Percentiles rank a stretch among this genome's conserved stretches.
Evolutionary conservation across 208 protist species (phyloP).

Genomic region (Sergeia podlipaevii): DNA sequence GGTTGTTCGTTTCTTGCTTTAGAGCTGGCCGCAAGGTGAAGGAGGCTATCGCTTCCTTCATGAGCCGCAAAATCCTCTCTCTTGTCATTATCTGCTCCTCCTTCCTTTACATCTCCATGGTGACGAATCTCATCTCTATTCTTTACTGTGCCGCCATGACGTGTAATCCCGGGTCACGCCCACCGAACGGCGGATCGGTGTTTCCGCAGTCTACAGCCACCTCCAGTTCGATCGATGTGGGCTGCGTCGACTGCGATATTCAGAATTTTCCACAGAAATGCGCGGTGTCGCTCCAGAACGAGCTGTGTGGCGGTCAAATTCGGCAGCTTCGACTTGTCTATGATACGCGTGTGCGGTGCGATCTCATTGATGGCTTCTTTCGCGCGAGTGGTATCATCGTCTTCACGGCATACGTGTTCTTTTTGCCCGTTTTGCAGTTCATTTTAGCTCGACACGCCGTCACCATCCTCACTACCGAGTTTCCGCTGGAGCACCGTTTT

Average conservation of each 20-base stretch:
- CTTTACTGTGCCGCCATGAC: conserved; percentile 39
- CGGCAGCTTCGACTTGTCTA: conserved; percentile 38
- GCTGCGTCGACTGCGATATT: conserved; percentile 48
- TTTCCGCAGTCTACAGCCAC: conserved; percentile 7
- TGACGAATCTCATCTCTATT: conserved; percentile 55
- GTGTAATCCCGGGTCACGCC: conserved; percentile 30
- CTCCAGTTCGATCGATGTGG: background rate
- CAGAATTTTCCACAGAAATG: conserved; percentile 42
- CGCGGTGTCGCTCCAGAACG: conserved; percentile 14
- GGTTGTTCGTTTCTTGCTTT: conserved; percentile 36
- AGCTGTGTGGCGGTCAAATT: conserved; percentile 20
- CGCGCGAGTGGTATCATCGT: conserved; percentile 26
- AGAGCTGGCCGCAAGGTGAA: conserved; percentile 24
- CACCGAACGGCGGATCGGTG: conserved; percentile 25
- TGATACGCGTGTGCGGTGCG: conserved; percentile 49
- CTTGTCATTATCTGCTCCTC: conserved; percentile 34
- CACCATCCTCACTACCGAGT: conserved; percentile 46
- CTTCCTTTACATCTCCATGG: conserved; percentile 56
- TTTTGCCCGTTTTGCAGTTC: conserved; percentile 52
- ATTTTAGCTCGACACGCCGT: conserved; percentile 39
- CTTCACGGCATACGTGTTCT: conserved; percentile 34
- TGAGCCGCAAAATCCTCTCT: conserved; percentile 15
- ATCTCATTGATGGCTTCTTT: conserved; percentile 34
- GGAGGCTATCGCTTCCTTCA: conserved; percentile 10
- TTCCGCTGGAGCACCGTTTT: conserved; percentile 57